Conservation (phyloP, 140 eudicot species). For the Stevia rebaudiana region DNA sequence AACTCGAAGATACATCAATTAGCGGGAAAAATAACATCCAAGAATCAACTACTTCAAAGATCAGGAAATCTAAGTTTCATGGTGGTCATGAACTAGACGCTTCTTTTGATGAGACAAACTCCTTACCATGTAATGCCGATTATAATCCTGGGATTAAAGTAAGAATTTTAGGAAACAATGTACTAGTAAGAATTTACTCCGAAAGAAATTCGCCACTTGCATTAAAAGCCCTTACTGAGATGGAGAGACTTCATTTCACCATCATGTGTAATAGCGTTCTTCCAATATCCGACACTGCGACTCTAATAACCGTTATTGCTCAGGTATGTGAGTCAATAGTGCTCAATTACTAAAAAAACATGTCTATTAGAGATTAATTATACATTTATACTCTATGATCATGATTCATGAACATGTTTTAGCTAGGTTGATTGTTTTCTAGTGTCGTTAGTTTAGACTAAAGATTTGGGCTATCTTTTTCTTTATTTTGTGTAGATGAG, state of each 20-base stretch:
- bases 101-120: constrained; percentile 25
- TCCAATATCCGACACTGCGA: constrained; percentile 29
- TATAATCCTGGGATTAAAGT: constrained; percentile 20
- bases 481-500: constrained; percentile 22
- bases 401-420: too few relatives aligned
- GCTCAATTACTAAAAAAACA: background rate
- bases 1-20: constrained; percentile 34
- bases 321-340: constrained; percentile 30
- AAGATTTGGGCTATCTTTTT: background rate
- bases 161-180: constrained; percentile 17
- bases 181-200: constrained; percentile 42
- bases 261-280: constrained; percentile 30
- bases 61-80: constrained; percentile 13
- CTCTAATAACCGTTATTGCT: constrained; percentile 42
- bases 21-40: constrained; percentile 4
- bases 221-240: constrained; percentile 29
- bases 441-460: background rate
- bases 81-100: constrained; percentile 17
- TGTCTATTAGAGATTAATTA: background rate
- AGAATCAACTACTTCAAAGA: constrained; percentile 15
- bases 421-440: background rate
- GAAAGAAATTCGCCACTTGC: constrained; percentile 22
- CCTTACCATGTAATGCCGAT: constrained; percentile 1
- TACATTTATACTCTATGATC: background rate
- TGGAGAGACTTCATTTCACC: constrained; percentile 42